phyloP scores from a whole-genome alignment of 306 rosid species.

The Hippophae gyantsensis region DNA sequence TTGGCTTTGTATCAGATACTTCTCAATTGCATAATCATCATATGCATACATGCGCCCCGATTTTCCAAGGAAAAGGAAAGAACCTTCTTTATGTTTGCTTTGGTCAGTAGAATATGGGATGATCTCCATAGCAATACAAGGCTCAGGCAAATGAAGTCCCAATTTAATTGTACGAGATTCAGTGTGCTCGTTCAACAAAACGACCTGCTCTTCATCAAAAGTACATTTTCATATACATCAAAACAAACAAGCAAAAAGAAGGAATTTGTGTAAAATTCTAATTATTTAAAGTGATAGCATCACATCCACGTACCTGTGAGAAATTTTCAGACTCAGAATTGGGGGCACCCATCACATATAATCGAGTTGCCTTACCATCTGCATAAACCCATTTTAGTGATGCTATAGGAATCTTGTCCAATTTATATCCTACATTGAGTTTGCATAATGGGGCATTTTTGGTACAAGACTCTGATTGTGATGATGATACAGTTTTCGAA shows the following conservation, averaged over 20 bases:
- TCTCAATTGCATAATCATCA: slow-evolving; percentile 63
- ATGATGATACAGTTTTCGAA: slow-evolving; percentile 22
- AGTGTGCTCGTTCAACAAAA: slow-evolving; percentile 62
- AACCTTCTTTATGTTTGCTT: slow-evolving; percentile 55
- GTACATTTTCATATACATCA: neutral
- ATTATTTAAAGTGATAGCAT: neutral
- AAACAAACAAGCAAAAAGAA: too few relatives aligned
- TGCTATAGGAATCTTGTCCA: slow-evolving; percentile 55
- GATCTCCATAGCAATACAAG: slow-evolving; percentile 62
- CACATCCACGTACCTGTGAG: slow-evolving; percentile 47
- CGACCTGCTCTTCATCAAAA: slow-evolving; percentile 39
- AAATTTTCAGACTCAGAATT: slow-evolving; percentile 43
- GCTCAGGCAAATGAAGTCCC: slow-evolving; percentile 61
- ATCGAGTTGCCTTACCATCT: slow-evolving; percentile 68
- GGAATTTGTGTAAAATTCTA: too few relatives aligned
- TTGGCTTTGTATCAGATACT: slow-evolving; percentile 62
- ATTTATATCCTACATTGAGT: slow-evolving; percentile 77
- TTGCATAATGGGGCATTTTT: slow-evolving; percentile 51
- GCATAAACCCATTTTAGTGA: slow-evolving; percentile 63
- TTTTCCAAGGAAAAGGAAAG: slow-evolving; percentile 61
- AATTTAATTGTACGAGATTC: slow-evolving; percentile 67
- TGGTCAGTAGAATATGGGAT: slow-evolving; percentile 55
- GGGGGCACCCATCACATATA: slow-evolving; percentile 62
- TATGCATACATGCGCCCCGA: slow-evolving; percentile 56
- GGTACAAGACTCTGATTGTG: slow-evolving; percentile 25